Base-by-base conservation (phyloP, 345 rosid species). In the Pugionium dolabratum region DNA sequence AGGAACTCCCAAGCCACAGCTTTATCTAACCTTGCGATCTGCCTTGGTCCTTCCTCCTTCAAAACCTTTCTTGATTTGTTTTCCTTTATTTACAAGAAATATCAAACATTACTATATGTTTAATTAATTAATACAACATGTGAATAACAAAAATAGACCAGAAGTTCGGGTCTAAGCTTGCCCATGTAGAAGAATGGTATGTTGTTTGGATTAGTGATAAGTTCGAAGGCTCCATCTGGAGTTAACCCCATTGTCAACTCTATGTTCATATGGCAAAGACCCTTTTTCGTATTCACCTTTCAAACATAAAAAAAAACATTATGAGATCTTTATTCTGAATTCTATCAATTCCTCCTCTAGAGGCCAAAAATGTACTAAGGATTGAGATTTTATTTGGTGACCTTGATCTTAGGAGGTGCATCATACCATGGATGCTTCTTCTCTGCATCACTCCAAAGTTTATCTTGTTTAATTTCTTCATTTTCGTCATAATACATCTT, bases 391-490 rank as follows among this genome's bases (percentile, higher is more conserved):
- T 9, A 11, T 35, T 65, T 36, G 4, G 3, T 54, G 64, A 88
- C 95, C 84, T 84, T 81, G 69, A 86, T 72, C 66, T 74, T 69
- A 36, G 95, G 78, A 78, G 79, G 74, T 25, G 71, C 70, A 72
- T 81, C 84, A 18, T 30, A 35, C 89, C 91, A 90, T 18, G 79
- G 76, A 27, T 89, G 83, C 67, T 84, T 84, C 37, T 46, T 54
- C 28, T 54, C 61, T 34, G 52, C 45, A 60, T 70, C 85, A 57
- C 76, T 82, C 97, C 97, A 88, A 59, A 70, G 67, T 54, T 73
- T 81, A 51, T 76, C 30, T 59, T 57, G 45, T 47, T 82, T 88
- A 58, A 63, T 77, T 54, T 78, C 82, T 36, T 79, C 64, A 70
- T 78, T 70, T 32, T 6, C 2, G 30, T 61, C 66, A 18, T 18